Evolutionary conservation across 805 yeast genomes (phyloP).

Genomic region (Jamesozyma gamospora): DNA sequence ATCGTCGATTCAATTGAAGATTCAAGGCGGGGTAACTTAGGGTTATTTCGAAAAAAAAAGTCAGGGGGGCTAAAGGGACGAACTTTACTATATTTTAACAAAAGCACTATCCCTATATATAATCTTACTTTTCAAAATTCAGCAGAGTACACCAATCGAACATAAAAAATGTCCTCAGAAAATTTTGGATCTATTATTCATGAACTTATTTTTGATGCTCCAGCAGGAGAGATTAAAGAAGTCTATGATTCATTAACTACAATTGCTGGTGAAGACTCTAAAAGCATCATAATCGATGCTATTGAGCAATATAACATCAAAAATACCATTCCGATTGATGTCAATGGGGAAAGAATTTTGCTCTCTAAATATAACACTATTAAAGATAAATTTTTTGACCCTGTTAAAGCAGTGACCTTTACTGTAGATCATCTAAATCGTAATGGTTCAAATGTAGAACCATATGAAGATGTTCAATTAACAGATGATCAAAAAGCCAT

Average conservation of each 20-base stretch:
- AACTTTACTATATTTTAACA: neutral
- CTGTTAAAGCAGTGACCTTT: slow-evolving; percentile 37
- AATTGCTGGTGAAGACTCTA: slow-evolving; percentile 33
- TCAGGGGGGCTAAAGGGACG: too few species aligned
- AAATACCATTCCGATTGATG: slow-evolving; percentile 26
- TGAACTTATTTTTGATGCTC: slow-evolving; percentile 24
- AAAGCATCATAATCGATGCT: slow-evolving; percentile 28
- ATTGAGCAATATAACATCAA: slow-evolving; percentile 34
- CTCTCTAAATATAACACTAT: slow-evolving; percentile 43
- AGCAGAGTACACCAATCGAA: neutral
- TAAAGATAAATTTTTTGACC: slow-evolving; percentile 41
- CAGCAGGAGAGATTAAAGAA: slow-evolving; percentile 29
- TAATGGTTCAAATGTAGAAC: slow-evolving; percentile 45
- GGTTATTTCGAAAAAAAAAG: too few species aligned
- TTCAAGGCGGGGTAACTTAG: too few species aligned
- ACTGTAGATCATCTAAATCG: slow-evolving; percentile 47
- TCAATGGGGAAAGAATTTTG: slow-evolving; percentile 31
- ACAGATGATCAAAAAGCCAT: slow-evolving; percentile 12
- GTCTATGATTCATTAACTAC: slow-evolving; percentile 34
- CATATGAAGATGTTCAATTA: slow-evolving; percentile 9
- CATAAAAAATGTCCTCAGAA: slow-evolving; percentile 9
- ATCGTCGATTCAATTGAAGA: too few species aligned
- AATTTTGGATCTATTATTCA: slow-evolving; percentile 20
- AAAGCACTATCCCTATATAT: neutral
- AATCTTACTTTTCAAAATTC: neutral